Percentiles rank a stretch among this genome's conserved stretches.
These are phyloP conservation scores for Blastocystis sp. DNA, from an alignment of 352 stramenopile species.

Conservation along the genomic window DNA sequence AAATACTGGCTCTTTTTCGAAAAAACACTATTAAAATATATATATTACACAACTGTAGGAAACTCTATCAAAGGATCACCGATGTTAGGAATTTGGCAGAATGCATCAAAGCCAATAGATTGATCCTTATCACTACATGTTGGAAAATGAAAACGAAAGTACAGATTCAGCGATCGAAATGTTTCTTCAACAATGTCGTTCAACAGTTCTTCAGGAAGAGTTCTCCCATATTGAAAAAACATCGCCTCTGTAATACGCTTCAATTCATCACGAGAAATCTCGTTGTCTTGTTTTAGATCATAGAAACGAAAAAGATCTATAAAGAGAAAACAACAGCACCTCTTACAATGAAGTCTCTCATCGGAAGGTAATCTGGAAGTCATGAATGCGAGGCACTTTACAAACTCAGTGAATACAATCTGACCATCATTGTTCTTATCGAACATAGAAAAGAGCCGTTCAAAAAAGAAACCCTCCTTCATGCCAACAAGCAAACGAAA, in stretches of 20 bases:
- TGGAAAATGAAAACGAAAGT: background rate
- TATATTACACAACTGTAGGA: background rate
- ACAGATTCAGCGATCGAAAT: background rate
- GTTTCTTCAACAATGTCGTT: conserved; percentile 35
- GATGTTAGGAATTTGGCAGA: conserved; percentile 43
- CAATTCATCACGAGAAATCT: conserved; percentile 22
- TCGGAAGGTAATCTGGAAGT: background rate
- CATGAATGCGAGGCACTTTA: conserved; percentile 29
- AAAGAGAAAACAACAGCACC: background rate
- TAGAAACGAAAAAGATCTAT: conserved; percentile 42
- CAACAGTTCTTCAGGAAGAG: conserved; percentile 11
- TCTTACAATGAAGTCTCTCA: background rate
- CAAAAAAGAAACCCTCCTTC: conserved; percentile 58
- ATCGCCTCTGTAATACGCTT: conserved; percentile 50
- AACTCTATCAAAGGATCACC: conserved; percentile 28
- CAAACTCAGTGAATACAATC: conserved; percentile 56
- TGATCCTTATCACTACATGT: conserved; percentile 18
- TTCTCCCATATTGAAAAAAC: conserved; percentile 43
- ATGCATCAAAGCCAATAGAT: conserved; percentile 3
- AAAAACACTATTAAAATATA: too few species aligned
- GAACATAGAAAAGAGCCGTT: conserved; percentile 50
- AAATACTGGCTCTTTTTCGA: too few species aligned
- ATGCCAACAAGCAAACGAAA: conserved; percentile 32
- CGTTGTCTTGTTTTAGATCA: conserved; percentile 33
- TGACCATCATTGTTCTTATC: conserved; percentile 58